Evolutionary conservation across 1,284 basidiomycete genomes (phyloP).

Genomic region (Puccinia hordei): DNA sequence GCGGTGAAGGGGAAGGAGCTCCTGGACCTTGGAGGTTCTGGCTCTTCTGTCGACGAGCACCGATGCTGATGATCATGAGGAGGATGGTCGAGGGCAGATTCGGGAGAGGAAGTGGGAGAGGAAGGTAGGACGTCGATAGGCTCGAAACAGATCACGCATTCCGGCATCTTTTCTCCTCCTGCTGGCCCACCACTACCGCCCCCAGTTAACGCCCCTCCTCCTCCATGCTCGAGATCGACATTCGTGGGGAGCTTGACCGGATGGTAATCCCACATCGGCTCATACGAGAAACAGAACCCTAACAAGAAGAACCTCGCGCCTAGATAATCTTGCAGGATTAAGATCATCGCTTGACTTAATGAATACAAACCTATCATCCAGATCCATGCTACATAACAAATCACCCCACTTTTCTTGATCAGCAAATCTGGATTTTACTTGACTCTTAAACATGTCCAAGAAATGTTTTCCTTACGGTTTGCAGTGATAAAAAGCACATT

Average conservation of each 20-base stretch:
- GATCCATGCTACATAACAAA: conserved; percentile 53
- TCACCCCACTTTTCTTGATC: neutral
- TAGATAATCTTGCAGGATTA: conserved; percentile 56
- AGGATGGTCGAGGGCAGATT: neutral
- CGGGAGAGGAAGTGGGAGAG: conserved; percentile 10
- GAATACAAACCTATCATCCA: conserved; percentile 55
- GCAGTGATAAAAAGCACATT: conserved; percentile 57
- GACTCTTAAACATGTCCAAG: neutral
- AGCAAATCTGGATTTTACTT: neutral
- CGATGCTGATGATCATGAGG: neutral
- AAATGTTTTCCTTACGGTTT: conserved; percentile 52
- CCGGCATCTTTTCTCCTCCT: conserved; percentile 46
- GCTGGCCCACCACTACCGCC: too few species aligned
- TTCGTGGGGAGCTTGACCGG: conserved; percentile 52
- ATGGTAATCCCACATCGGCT: conserved; percentile 58
- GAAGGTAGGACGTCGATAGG: conserved; percentile 53
- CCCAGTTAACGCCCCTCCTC: too few species aligned
- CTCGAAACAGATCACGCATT: conserved; percentile 59
- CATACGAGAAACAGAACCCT: conserved; percentile 48
- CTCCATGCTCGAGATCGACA: conserved; percentile 50
- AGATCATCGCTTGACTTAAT: conserved; percentile 53
- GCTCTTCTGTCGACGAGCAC: neutral
- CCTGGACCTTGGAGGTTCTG: conserved; percentile 12
- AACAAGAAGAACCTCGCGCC: conserved; percentile 58
- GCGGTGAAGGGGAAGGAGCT: conserved; percentile 13